phyloP scores from a whole-genome alignment of 2,329 filamentous ascomycete species.

The Xylariaceae sp. region DNA sequence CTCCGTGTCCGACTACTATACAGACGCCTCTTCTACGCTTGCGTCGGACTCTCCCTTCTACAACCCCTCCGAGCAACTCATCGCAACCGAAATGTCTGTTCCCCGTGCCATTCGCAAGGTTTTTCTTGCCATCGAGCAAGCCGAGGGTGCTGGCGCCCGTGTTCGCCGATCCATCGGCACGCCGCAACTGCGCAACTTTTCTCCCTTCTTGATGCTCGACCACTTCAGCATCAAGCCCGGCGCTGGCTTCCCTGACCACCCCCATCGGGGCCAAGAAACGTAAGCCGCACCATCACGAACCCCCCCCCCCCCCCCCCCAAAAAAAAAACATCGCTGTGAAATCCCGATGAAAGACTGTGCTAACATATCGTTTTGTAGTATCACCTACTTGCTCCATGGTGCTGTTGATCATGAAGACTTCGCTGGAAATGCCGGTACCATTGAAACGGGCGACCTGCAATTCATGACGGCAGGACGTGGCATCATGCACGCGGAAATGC shows the following conservation, averaged over 20 bases:
- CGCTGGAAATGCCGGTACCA: slow-evolving; percentile 58
- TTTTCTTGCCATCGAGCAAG: slow-evolving; percentile 78
- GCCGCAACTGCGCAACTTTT: slow-evolving; percentile 74
- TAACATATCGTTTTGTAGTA: slow-evolving; percentile 11
- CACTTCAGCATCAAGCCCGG: slow-evolving; percentile 77
- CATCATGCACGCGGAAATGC: slow-evolving; percentile 96
- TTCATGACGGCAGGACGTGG: slow-evolving; percentile 95
- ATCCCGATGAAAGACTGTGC: background rate
- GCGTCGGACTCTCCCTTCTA: slow-evolving; percentile 25
- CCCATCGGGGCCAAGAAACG: slow-evolving; percentile 74
- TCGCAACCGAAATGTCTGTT: slow-evolving; percentile 53
- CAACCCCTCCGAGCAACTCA: slow-evolving; percentile 28
- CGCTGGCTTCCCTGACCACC: slow-evolving; percentile 86
- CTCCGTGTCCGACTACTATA: slow-evolving; percentile 10
- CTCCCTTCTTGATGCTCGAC: slow-evolving; percentile 93
- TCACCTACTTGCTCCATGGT: slow-evolving; percentile 69
- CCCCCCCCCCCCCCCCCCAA: too few species aligned
- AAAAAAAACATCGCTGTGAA: background rate
- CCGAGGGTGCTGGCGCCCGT: slow-evolving; percentile 80
- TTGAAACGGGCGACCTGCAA: slow-evolving; percentile 82
- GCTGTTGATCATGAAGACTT: slow-evolving; percentile 39
- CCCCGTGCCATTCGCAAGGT: slow-evolving; percentile 74
- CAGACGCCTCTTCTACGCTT: slow-evolving; percentile 12
- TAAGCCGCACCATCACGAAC: slow-evolving; percentile 11
- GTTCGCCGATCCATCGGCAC: slow-evolving; percentile 87